A percentile compares a stretch with the other conserved stretches of the same genome.
These are phyloP conservation scores for Thraustochytrium sp. DNA, from an alignment of 352 stramenopile genomes.

Conservation along the genomic window DNA sequence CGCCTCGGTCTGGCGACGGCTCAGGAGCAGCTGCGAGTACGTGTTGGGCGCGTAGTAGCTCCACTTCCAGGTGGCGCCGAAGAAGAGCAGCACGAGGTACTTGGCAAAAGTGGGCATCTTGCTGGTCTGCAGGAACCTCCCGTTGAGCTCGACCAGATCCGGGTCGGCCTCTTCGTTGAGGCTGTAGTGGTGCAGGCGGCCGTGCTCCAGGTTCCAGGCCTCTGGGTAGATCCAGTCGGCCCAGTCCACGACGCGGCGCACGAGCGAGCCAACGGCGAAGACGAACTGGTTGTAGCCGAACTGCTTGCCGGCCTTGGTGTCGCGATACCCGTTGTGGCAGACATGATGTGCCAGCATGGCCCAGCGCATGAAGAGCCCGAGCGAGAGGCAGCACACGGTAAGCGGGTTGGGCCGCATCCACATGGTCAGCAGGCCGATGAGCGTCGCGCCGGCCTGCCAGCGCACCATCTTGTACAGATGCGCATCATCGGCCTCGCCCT, in stretches of 20 bases:
- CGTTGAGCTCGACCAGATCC: constrained; percentile 65
- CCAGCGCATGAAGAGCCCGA: constrained; percentile 63
- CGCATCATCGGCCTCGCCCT: constrained; percentile 60
- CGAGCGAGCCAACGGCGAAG: constrained; percentile 60
- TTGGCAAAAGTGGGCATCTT: constrained; percentile 55
- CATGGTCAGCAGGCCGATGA: constrained; percentile 61
- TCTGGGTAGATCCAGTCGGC: constrained; percentile 67
- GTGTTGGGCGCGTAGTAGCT: constrained; percentile 70
- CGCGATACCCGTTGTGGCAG: constrained; percentile 66
- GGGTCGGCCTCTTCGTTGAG: constrained; percentile 61
- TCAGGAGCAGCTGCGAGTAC: constrained; percentile 60
- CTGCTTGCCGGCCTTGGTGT: constrained; percentile 55
- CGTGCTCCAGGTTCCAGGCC: constrained; percentile 71
- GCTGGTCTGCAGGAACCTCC: constrained; percentile 55
- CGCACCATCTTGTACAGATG: constrained; percentile 69
- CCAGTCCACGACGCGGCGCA: constrained; percentile 53
- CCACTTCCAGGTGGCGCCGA: constrained; percentile 65
- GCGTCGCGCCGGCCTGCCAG: constrained; percentile 58
- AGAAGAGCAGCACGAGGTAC: constrained; percentile 54
- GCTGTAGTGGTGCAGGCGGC: constrained; percentile 66
- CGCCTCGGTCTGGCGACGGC: constrained; percentile 42
- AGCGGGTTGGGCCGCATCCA: constrained; percentile 57
- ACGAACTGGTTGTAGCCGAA: constrained; percentile 59
- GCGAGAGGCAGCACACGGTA: constrained; percentile 58
- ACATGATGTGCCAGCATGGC: constrained; percentile 70